phyloP scores from a whole-genome alignment of 179 eudicot genomes.

The Spergularia azorica region DNA sequence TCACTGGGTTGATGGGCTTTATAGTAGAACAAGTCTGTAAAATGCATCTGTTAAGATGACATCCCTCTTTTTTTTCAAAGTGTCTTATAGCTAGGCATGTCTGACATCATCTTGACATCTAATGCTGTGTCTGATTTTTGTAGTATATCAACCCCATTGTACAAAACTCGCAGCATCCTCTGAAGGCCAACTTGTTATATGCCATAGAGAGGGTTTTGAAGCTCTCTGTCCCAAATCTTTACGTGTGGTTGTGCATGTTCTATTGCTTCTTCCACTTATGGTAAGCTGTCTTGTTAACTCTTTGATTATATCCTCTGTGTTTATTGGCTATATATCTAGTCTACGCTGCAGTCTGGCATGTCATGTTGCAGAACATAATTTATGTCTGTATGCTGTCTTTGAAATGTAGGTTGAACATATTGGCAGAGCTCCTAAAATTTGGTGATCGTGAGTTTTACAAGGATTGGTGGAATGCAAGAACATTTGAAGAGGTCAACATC shows the following conservation, averaged over 20 bases:
- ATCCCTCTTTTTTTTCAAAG: not conserved
- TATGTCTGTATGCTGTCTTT: constrained; percentile 18
- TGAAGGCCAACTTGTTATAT: constrained; percentile 83
- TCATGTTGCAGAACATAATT: not conserved
- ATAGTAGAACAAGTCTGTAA: constrained; percentile 70
- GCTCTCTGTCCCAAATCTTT: constrained; percentile 94
- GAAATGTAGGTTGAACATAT: constrained; percentile 67
- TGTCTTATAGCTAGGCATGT: not conserved
- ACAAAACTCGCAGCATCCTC: constrained; percentile 88
- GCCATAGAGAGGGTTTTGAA: constrained; percentile 96
- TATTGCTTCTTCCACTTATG: constrained; percentile 97
- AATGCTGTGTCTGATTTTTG: constrained; percentile 24
- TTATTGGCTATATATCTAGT: not conserved
- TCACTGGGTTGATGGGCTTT: constrained; percentile 92
- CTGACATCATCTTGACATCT: constrained; percentile 15
- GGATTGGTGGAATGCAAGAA: constrained; percentile 99
- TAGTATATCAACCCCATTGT: constrained; percentile 98
- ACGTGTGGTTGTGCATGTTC: constrained; percentile 99
- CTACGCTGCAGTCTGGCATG: not conserved
- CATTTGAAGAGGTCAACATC: constrained; percentile 85
- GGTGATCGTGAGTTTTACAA: constrained; percentile 99
- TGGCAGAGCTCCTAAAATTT: constrained; percentile 89
- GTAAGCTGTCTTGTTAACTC: constrained; percentile 43
- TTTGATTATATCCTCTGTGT: not conserved
- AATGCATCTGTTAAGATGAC: constrained; percentile 20